phyloP scores from a whole-genome alignment of 1,284 basidiomycete species.

The Tilletia indica region DNA sequence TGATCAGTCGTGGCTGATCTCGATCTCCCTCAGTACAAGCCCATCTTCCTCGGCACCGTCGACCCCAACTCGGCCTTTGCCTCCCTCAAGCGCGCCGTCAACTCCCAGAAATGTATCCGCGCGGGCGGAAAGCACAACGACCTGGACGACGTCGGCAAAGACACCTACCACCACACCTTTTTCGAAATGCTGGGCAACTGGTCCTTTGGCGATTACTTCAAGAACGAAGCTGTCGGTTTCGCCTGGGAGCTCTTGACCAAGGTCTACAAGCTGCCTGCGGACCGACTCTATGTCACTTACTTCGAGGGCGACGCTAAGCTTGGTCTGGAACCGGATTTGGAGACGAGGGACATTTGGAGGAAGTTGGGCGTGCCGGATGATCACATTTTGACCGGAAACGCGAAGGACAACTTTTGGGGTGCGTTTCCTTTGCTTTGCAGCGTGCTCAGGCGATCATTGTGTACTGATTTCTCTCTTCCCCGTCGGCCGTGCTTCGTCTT shows the following conservation, averaged over 20 bases:
- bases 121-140: slow-evolving; percentile 99
- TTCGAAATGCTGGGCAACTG: slow-evolving; percentile 99
- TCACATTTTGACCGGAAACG: slow-evolving; percentile 88
- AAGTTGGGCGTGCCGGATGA: slow-evolving; percentile 80
- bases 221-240: slow-evolving; percentile 88
- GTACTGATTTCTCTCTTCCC: neutral
- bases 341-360: slow-evolving; percentile 79
- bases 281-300: slow-evolving; percentile 94
- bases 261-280: slow-evolving; percentile 81
- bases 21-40: slow-evolving; percentile 71
- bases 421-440: slow-evolving; percentile 37
- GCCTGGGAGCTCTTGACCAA: slow-evolving; percentile 92
- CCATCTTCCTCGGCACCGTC: slow-evolving; percentile 92
- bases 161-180: slow-evolving; percentile 92
- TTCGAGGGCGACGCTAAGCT: slow-evolving; percentile 88
- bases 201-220: slow-evolving; percentile 99
- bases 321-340: slow-evolving; percentile 83
- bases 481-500: too few relatives aligned
- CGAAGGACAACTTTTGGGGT: slow-evolving; percentile 99
- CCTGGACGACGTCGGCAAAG: slow-evolving; percentile 96
- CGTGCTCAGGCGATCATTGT: too few relatives aligned
- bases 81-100: slow-evolving; percentile 87
- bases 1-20: neutral
- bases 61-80: slow-evolving; percentile 86
- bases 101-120: slow-evolving; percentile 95